Conservation (phyloP, 1,284 basidiomycete species). For the Heterobasidion annosum region DNA sequence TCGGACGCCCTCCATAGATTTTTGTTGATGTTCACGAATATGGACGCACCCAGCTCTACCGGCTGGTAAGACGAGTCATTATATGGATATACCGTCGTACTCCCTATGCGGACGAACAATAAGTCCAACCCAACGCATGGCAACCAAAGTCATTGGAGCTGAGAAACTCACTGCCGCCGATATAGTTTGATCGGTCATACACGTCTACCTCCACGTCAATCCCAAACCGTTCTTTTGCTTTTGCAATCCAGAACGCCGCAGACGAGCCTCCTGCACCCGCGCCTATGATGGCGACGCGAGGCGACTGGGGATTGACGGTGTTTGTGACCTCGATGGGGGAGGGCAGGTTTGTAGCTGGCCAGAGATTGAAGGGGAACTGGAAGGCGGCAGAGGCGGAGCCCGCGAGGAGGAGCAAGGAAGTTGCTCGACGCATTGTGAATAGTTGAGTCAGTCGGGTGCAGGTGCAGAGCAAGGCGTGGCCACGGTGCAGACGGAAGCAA, state of each 20-base stretch:
- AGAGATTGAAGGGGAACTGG: slow-evolving; percentile 39
- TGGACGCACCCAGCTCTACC: slow-evolving; percentile 81
- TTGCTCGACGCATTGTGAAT: slow-evolving; percentile 3
- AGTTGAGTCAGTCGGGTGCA: neutral
- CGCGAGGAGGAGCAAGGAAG: slow-evolving; percentile 1
- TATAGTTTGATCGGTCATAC: slow-evolving; percentile 66
- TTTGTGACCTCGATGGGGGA: neutral
- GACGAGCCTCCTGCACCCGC: slow-evolving; percentile 82
- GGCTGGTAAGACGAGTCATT: slow-evolving; percentile 51
- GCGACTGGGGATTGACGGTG: neutral
- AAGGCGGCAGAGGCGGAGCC: slow-evolving; percentile 28
- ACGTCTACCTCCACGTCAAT: slow-evolving; percentile 72
- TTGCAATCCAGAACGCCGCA: slow-evolving; percentile 81
- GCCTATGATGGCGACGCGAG: slow-evolving; percentile 70
- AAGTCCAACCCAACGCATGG: neutral
- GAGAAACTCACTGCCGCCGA: slow-evolving; percentile 72
- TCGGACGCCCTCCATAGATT: slow-evolving; percentile 77
- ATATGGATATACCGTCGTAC: slow-evolving; percentile 73
- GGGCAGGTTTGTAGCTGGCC: slow-evolving; percentile 23
- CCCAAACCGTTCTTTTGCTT: slow-evolving; percentile 60
- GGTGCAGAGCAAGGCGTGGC: neutral
- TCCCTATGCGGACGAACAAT: slow-evolving; percentile 36
- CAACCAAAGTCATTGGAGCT: slow-evolving; percentile 2
- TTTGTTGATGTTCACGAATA: slow-evolving; percentile 79
- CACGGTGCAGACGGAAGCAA: too few relatives aligned